phyloP scores from a whole-genome alignment of 306 rosid genomes.

The Cicer pinnatifidum region DNA sequence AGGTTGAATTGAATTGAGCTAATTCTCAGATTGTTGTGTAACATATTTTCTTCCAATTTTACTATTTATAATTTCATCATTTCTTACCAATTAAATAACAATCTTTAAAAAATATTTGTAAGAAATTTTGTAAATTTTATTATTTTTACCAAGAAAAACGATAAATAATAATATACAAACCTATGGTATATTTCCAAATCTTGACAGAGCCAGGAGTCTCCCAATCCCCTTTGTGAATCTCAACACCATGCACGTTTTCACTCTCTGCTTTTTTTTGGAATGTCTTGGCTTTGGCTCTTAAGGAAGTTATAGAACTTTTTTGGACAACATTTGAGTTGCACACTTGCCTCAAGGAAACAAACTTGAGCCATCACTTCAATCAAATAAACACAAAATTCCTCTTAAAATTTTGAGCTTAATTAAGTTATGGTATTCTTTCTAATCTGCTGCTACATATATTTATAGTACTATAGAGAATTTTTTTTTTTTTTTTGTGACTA shows the following conservation, averaged over 20 bases:
- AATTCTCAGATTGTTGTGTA: too few species aligned
- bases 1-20: too few species aligned
- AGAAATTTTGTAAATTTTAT: too few species aligned
- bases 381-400: background rate
- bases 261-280: conserved; percentile 34
- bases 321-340: conserved; percentile 41
- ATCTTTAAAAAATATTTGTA: too few species aligned
- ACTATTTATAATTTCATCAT: too few species aligned
- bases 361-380: conserved; percentile 24
- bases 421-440: background rate
- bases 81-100: too few species aligned
- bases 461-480: background rate
- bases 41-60: too few species aligned
- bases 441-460: background rate
- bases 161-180: conserved; percentile 12
- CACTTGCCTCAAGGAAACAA: conserved; percentile 36
- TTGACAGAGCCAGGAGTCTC: conserved; percentile 41
- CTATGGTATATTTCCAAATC: conserved; percentile 43
- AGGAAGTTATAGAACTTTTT: conserved; percentile 41
- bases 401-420: background rate
- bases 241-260: conserved; percentile 39
- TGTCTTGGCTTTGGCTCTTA: conserved; percentile 34
- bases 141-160: too few species aligned
- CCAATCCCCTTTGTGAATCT: conserved; percentile 43
- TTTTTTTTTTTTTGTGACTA: too few species aligned